phyloP scores from a whole-genome alignment of 2,329 filamentous ascomycete species.

The Fonsecaea nubica region DNA sequence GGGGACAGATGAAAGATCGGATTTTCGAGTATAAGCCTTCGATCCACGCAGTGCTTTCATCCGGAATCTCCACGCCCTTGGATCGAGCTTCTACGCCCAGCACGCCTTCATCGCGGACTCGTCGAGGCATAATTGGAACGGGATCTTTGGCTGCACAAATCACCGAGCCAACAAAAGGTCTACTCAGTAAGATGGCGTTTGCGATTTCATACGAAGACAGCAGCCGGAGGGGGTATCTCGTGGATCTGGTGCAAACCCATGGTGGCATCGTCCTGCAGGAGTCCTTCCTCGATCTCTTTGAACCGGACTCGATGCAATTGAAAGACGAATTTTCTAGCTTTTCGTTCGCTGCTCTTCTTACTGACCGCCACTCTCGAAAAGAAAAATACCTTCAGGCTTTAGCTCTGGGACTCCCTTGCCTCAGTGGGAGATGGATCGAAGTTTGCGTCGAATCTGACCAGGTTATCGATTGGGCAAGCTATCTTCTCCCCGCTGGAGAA shows the following conservation, averaged over 20 bases:
- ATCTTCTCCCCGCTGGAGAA: constrained; percentile 83
- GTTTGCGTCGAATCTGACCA: constrained; percentile 68
- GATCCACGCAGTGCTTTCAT: constrained; percentile 35
- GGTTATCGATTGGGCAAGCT: constrained; percentile 77
- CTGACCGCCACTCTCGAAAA: constrained; percentile 83
- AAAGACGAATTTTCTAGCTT: constrained; percentile 59
- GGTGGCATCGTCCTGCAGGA: constrained; percentile 75
- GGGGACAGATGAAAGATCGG: constrained; percentile 54
- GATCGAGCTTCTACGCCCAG: constrained; percentile 49
- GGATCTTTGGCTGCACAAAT: constrained; percentile 27
- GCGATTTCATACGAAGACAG: constrained; percentile 76
- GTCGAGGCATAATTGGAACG: constrained; percentile 20
- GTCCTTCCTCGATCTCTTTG: constrained; percentile 83
- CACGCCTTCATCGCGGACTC: constrained; percentile 58
- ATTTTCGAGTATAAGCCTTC: constrained; percentile 43
- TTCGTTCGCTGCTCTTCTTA: constrained; percentile 84
- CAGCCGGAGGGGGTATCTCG: constrained; percentile 63
- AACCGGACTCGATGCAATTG: constrained; percentile 58
- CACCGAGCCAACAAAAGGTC: constrained; percentile 40
- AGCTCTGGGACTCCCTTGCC: constrained; percentile 83
- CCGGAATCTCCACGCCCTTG: constrained; percentile 47
- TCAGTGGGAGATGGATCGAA: constrained; percentile 80
- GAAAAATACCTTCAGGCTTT: constrained; percentile 95
- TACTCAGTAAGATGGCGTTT: constrained; percentile 86
- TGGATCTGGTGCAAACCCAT: constrained; percentile 68